Evolutionary conservation across 2,329 filamentous ascomycete genomes (phyloP), one percentile per base, ranked within the genome.

Genomic region (Sporothrix inflata): DNA sequence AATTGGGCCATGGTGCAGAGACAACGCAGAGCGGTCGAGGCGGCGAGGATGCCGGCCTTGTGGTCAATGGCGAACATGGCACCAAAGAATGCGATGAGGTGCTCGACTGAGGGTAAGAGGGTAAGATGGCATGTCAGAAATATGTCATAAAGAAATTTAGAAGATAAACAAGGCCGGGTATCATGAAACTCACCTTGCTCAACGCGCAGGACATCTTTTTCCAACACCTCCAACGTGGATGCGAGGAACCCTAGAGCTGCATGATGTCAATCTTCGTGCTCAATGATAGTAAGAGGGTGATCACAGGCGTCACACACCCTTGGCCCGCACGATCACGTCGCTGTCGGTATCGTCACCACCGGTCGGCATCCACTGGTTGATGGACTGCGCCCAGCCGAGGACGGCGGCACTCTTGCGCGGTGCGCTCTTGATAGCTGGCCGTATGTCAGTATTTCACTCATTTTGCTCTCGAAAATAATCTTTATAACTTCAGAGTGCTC

Each of bases 31-130:
- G 87, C 87, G 60, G 83, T 85, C 3, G 86, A 82, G 2, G 87
- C 86, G 0, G 87, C 83, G 57, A 86, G 79, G 71, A 89, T 84
- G 53, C 87, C 87, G n/a, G 86, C 87, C 76, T 87, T 87, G 79
- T 88, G 86, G 74, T 89, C 87, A 70, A 86, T 84, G 2, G 85
- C 85, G 74, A 89, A 89, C 82, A 89, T 87, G 72, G 85, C 84
- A 16, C 85, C 84, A 72, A 89, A 89, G 79, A 89, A 89, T 47
- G 81, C 80, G 34, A 88, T 74, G 9, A 81, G 76, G 2, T 76
- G 76, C 19, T 78, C 75, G 42, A 80, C 78, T 78, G 69, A 14
- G n/a, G n/a, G n/a, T n/a, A n/a, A n/a, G n/a, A 11, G 34, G 19
- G 16, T n/a, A 1, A 11, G 47, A 12, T 40, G 30, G n/a, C 19